phyloP scores from a whole-genome alignment of 2,329 filamentous ascomycete species.

The Phialocephala subalpina region DNA sequence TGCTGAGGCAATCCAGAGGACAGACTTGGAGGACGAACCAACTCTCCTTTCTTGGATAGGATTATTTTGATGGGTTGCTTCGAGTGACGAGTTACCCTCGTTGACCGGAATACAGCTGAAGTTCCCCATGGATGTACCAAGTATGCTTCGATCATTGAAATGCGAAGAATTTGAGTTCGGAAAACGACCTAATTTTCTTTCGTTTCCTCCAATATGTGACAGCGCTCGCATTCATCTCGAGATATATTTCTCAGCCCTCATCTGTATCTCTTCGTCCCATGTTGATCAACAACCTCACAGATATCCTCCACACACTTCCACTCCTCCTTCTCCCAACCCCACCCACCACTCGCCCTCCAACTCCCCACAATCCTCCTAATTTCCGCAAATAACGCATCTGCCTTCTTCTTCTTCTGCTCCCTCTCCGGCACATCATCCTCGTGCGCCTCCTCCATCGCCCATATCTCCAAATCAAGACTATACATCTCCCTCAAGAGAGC shows the following conservation, averaged over 20 bases:
- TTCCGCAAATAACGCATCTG: conserved; percentile 15
- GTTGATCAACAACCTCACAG: background rate
- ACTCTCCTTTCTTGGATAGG: background rate
- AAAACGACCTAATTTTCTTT: background rate
- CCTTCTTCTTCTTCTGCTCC: conserved; percentile 1
- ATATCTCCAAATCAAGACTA: conserved; percentile 10
- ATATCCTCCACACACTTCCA: conserved; percentile 13
- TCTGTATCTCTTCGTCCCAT: background rate
- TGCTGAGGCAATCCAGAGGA: background rate
- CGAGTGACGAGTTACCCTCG: background rate
- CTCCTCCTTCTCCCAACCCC: conserved; percentile 12
- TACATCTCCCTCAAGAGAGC: conserved; percentile 16
- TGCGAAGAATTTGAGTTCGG: too few relatives aligned
- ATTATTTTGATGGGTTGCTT: background rate
- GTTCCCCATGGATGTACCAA: too few relatives aligned
- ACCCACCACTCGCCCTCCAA: conserved; percentile 1
- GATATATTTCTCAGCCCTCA: background rate
- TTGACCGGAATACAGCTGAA: too few relatives aligned
- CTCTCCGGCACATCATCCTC: conserved; percentile 7
- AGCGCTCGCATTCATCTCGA: background rate
- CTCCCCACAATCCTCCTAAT: conserved; percentile 4
- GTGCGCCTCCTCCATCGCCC: conserved; percentile 1
- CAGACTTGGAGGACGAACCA: background rate
- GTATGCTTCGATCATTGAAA: too few relatives aligned
- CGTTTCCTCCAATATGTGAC: background rate